These are phyloP conservation scores for Auricularia cornea DNA, from an alignment of 768 basidiomycete genomes.

Conservation along the genomic window DNA sequence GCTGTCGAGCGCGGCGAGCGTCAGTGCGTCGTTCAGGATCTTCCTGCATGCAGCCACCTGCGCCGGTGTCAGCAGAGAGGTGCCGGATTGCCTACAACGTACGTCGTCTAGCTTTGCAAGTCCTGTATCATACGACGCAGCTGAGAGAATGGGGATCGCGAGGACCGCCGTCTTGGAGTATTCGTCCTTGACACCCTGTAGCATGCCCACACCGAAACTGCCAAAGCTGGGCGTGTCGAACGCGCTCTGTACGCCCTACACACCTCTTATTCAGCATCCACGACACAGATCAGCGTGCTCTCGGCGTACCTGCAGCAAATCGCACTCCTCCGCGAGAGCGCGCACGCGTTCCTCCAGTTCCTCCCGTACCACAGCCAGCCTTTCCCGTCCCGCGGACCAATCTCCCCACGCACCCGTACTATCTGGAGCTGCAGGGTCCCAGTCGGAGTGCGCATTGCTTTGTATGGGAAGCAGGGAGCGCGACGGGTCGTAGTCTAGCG, in stretches of 20 bases:
- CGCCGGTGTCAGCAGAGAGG: conserved; percentile 1
- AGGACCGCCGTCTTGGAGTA: conserved; percentile 53
- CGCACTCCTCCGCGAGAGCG: conserved; percentile 64
- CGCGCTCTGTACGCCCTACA: conserved; percentile 61
- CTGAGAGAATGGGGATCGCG: conserved; percentile 50
- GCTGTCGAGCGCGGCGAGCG: conserved; percentile 34
- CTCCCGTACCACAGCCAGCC: background rate
- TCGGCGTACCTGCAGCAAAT: conserved; percentile 53
- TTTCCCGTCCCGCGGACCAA: background rate
- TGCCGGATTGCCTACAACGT: conserved; percentile 14
- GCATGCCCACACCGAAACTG: conserved; percentile 50
- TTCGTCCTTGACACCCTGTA: conserved; percentile 60
- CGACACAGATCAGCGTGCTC: background rate
- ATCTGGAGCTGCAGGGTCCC: background rate
- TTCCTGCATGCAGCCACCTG: conserved; percentile 28
- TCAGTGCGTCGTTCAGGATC: conserved; percentile 56
- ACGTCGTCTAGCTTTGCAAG: conserved; percentile 23
- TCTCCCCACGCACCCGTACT: background rate
- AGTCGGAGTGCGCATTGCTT: background rate
- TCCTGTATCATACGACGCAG: conserved; percentile 20
- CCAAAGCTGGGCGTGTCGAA: conserved; percentile 44
- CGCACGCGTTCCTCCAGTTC: conserved; percentile 60
- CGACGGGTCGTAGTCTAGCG: background rate
- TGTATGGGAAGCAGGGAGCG: background rate
- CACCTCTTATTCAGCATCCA: background rate